Base-by-base conservation (phyloP, 371 early-diverging fungal species). In the Cokeromyces recurvatus region DNA sequence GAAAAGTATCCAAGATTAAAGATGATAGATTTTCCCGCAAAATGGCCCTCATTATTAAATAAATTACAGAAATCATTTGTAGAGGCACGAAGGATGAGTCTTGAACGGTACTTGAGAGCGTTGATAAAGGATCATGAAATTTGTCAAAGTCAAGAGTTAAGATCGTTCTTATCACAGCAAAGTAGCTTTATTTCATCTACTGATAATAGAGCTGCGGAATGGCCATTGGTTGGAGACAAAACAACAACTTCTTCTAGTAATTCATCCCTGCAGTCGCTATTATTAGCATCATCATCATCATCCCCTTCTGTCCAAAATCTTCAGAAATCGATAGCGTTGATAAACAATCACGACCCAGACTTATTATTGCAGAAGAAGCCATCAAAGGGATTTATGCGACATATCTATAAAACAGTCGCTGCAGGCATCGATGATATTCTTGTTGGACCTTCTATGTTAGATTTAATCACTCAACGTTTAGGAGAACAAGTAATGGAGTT, bases 31-130 rank as follows among this genome's bases (percentile, higher is more conserved):
- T 78, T 91, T 37, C 92, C 92, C 1, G 74, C 79, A 4, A 88
- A 90, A 52, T 78, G 84, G 48, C 80, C 86, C 2, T 53, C n/a
- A 4, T 34, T 34, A 34, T 29, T 84, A 23, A 31, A 79, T 8
- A 79, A 77, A 14, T 56, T 88, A 20, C 82, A 82, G 55, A 67
- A 60, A 42, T 74, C 66, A 15, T 81, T 82, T 50, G 75, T 90
- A 4, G 94, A 91, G 48, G 69, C 70, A 23, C 77, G 94, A 9
- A 66, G 90, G 19, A 43, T 65, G 0, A 77, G 71, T 5, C 57
- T 94, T 32, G 87, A 89, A 53, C 63, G 73, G 9, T 94, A 92
- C 52, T 44, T 94, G 17, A 79, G 84, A 51, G 79, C 60, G 2
- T 51, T 89, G 31, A 46, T 87, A 8, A 64, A 66, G 12, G 71